Evolutionary conservation across 2,329 filamentous ascomycete genomes (phyloP).

Genomic region (Botrytis galanthina): DNA sequence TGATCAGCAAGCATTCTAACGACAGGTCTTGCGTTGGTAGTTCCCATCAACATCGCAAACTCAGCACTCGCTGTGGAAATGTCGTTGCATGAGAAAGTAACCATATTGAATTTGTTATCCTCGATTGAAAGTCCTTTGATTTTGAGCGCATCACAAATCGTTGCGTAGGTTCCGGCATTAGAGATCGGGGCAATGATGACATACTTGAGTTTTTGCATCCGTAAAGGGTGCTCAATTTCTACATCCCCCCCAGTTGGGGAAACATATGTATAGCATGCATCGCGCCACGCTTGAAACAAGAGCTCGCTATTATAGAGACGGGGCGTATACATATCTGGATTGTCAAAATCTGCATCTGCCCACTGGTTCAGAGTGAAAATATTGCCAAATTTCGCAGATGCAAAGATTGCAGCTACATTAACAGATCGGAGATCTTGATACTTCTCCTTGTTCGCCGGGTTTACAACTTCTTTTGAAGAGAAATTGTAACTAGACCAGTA

Average conservation of each 20-base stretch:
- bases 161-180: background rate
- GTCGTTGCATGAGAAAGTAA: background rate
- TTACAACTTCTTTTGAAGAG: background rate
- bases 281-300: background rate
- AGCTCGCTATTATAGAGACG: slow-evolving; percentile 1
- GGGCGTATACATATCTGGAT: background rate
- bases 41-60: background rate
- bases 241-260: background rate
- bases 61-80: background rate
- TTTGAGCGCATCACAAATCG: background rate
- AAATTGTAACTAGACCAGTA: background rate
- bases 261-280: background rate
- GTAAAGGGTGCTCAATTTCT: background rate
- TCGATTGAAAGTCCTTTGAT: background rate
- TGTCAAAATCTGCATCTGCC: background rate
- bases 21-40: background rate
- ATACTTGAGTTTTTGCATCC: background rate
- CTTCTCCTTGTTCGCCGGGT: background rate
- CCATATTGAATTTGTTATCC: background rate
- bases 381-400: background rate
- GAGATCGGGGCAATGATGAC: background rate
- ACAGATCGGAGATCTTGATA: background rate
- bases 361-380: background rate
- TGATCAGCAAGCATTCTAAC: background rate
- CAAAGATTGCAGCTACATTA: background rate